Base-by-base conservation (phyloP, 805 yeast genomes). In the Ogataea pignaliae region DNA sequence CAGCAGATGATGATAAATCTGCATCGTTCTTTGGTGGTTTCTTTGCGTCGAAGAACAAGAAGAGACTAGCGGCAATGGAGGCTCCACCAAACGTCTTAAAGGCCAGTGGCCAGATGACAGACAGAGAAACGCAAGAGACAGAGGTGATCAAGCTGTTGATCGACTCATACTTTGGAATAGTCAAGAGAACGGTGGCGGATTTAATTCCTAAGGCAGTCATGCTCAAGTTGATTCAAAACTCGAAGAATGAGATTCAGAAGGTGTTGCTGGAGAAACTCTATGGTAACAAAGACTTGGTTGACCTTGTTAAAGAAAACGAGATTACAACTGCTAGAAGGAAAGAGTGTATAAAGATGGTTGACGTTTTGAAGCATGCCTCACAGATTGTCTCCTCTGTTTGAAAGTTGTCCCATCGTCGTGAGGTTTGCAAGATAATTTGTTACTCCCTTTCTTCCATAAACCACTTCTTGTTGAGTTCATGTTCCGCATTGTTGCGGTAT, bases 21-120 rank as follows among this genome's bases (percentile, higher is more conserved):
- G 78, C 81, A 41, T 96, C 97, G 5, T 93, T 91, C 70, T 93
- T 93, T 65, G 96, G 97, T 43, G 96, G 97, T 0, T 91, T 93
- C 63, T 93, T 93, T 68, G 80, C 90, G 10, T 79, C 91, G 4
- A 90, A 89, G 69, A 88, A 88, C 65, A 93, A 90, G 70, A 90
- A 90, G 77, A 83, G 93, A 68, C 75, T 90, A 57, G 97, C 95
- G 28, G 82, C 88, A 15, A 86, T 91, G 91, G 99, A 91, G 67
- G 91, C 98, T 3, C 99, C 99, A 40, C 99, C 99, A 35, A 81
- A 95, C 31, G 90, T 89, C 6, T 78, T 91, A 59, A 85, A 90
- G 65, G 98, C 98, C 9, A 81, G 91, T 16, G 97, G 97, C 40
- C 76, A 81, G 34, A 76, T 93, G 86, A 82, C 95, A 14, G 99